Base-by-base conservation (phyloP, 345 rosid genomes). In the Isatis tinctoria region DNA sequence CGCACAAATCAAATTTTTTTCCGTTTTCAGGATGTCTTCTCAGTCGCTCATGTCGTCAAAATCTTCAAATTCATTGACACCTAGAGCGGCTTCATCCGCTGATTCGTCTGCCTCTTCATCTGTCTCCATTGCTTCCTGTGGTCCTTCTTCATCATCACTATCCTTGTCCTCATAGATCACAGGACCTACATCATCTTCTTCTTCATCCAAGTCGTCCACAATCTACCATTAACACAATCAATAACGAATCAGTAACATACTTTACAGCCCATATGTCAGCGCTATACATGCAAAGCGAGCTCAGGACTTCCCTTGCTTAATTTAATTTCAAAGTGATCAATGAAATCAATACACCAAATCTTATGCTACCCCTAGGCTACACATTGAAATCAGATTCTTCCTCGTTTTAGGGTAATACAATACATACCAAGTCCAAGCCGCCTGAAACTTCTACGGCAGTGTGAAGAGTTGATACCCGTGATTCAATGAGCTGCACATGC, bases 371-470 rank as follows among this genome's bases (percentile, higher is more conserved):
- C 6, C 30, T 45, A 56, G 64, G 24, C 41, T 74, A 65, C 59
- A 74, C 0, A 39, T 0, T 66, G 43, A 18, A 26, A 58, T 10
- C 41, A 35, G 35, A 53, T 27, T n/a, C 8, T 47, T 58, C n/a
- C 20, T 48, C 8, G 16, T 58, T 57, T 35, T 4, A 39, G 4
- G 63, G 62, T 0, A 33, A 32, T 22, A 32, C 35, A 69, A 45
- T 18, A 63, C 75, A 44, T 69, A 76, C 75, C 80, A 77, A 71
- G 83, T 88, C 96, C 69, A 92, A 69, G 85, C 82, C 36, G 73
- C 85, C 83, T 51, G 99, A 95, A 74, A 95, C 80, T 70, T 90
- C 85, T 59, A 85, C 82, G 3, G 94, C 92, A 4, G 96, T 69
- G 48, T 81, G 80, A 78, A 88, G 85, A 37, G 92, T 92, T 4